These are phyloP conservation scores for Suillus placidus DNA, from an alignment of 768 basidiomycete species.

Conservation along the genomic window DNA sequence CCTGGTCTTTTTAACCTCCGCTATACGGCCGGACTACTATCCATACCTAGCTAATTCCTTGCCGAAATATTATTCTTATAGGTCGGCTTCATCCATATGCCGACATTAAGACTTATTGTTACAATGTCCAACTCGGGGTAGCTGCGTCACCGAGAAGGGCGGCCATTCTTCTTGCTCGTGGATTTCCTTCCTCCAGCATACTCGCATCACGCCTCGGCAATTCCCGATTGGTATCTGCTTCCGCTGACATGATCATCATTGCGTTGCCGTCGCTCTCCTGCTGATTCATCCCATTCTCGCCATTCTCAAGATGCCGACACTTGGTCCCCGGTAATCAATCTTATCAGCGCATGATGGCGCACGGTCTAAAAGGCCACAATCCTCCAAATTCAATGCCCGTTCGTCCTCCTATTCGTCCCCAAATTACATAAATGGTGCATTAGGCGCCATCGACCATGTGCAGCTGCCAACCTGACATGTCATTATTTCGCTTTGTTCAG, in stretches of 20 bases:
- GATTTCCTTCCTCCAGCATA: background rate
- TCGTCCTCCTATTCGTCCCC: background rate
- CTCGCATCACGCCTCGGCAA: background rate
- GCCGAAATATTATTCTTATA: background rate
- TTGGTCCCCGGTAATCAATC: background rate
- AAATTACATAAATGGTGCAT: background rate
- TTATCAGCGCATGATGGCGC: background rate
- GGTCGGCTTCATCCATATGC: background rate
- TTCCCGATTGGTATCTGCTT: background rate
- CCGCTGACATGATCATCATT: background rate
- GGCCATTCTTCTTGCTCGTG: background rate
- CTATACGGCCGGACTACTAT: background rate
- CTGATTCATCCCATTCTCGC: too few species aligned
- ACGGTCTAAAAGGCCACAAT: too few species aligned
- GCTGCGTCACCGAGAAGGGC: background rate
- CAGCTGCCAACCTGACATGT: background rate
- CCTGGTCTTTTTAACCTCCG: slow-evolving; percentile 36
- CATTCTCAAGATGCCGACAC: background rate
- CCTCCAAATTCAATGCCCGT: background rate
- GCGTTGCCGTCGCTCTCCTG: background rate
- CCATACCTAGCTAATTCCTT: background rate
- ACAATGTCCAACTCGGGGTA: background rate
- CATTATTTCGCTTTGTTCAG: background rate
- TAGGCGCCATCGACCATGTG: background rate
- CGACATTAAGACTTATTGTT: slow-evolving; percentile 1